phyloP scores from a whole-genome alignment of 108 stramenopile genomes.

The Cyclotella kingstonii region DNA sequence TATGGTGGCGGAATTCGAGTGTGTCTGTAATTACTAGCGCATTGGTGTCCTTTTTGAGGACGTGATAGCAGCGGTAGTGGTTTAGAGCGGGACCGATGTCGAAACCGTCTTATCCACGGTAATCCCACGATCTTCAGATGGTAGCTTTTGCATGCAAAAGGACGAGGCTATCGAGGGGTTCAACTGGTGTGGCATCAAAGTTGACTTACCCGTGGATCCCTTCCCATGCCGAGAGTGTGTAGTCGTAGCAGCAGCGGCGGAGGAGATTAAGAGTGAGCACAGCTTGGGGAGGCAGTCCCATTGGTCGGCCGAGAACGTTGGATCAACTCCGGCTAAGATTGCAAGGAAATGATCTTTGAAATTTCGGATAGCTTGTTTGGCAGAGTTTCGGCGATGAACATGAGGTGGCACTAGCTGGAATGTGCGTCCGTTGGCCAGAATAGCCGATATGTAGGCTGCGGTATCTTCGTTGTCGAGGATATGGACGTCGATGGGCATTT shows the following conservation, averaged over 20 bases:
- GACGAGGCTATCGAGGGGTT: constrained; percentile 3
- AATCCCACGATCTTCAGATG: background rate
- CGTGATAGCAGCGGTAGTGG: constrained; percentile 14
- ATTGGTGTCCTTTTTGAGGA: constrained; percentile 2
- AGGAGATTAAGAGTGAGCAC: constrained; percentile 42
- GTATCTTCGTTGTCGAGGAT: constrained; percentile 11
- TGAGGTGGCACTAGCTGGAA: constrained; percentile 46
- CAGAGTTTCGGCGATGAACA: constrained; percentile 42
- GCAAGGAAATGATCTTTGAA: constrained; percentile 53
- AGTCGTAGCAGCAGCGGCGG: constrained; percentile 23
- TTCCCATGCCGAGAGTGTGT: constrained; percentile 3
- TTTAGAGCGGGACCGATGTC: constrained; percentile 1
- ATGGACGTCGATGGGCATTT: constrained; percentile 5
- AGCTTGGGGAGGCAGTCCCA: constrained; percentile 47
- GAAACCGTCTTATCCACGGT: constrained; percentile 2
- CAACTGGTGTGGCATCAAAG: constrained; percentile 2
- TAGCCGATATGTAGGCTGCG: background rate
- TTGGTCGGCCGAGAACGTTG: constrained; percentile 31
- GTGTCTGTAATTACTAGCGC: constrained; percentile 13
- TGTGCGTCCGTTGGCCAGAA: background rate
- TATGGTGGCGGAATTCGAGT: constrained; percentile 9
- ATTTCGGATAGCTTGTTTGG: constrained; percentile 51
- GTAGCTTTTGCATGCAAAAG: background rate
- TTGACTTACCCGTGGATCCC: background rate
- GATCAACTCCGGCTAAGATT: constrained; percentile 26